Evolutionary conservation across 495 filamentous ascomycete genomes (phyloP), one percentile per base, ranked within the genome.

Genomic region (Lasiosphaeria miniovina): DNA sequence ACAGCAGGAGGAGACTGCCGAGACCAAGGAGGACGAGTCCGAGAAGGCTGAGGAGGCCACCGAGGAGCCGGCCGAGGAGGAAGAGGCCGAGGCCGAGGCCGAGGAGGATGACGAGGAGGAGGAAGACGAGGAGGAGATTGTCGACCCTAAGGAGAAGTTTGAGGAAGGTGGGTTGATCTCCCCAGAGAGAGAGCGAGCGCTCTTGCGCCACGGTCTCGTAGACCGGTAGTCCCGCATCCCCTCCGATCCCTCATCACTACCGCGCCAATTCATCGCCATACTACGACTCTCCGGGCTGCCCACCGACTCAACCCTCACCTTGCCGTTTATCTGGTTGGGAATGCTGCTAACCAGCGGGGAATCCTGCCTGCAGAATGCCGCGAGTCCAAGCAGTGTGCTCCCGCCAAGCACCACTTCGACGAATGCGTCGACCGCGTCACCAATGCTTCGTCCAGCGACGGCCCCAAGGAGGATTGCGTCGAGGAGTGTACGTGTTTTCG

Each of bases 401-500:
- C 89, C 35, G 82, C 83, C 65, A 98, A 97, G 85, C 93, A 98
- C 84, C 94, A 98, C 83, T 98, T 86, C 76, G 93, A 97, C 62
- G 92, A 96, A 77, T 98, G 94, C 74, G 90, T 91, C 67, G 92
- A 96, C 80, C 91, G 94, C 65, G 94, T 97, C 64, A 93, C 86
- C 58, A 75, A 75, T 66, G 85, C 89, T 72, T 77, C 85, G 65
- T 84, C 89, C 15, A 70, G 76, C 35, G 73, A 74, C 52, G 86
- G 82, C 64, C 79, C 82, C 71, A 80, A 82, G 75, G 94, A 98
- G 83, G 93, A 98, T 80, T 98, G 94, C 68, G 90, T 98, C 63
- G 94, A 98, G 82, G 94, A 98, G 83, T 98, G 94, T 97, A 87
- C 80, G 93, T 85, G 31, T 31, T 46, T 46, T 15, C 3, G n/a